Base-by-base conservation (phyloP, 495 filamentous ascomycete genomes). In the Tuber indicum region DNA sequence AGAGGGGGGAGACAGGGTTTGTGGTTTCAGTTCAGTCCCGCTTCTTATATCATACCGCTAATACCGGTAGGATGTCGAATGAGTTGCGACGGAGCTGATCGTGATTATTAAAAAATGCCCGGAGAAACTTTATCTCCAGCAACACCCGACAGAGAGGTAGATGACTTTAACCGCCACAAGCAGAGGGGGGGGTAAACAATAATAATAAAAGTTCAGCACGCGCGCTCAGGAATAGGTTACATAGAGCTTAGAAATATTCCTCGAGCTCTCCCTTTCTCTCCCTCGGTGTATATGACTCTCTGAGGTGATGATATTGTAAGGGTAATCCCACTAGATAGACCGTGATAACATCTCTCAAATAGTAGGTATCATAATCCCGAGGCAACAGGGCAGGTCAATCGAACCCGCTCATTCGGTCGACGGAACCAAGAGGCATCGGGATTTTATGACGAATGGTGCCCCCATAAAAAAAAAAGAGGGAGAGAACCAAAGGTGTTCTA, bases 1-100 rank as follows among this genome's bases (percentile, higher is more conserved):
- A 70, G 76, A 52, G 71, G 75, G 74, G 72, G 76, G 76, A 74
- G 78, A 74, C 70, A 45, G 76, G 75, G 74, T 75, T 78, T 76
- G 75, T 58, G 43, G 78, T 79, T 80, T 80, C 78, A 76, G 74
- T 80, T 79, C 75, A 79, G 62, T 76, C 70, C 75, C 74, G 74
- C 76, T 80, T 79, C 77, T 74, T 79, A 74, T 46, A 5, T 41
- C 39, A 5, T 41, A 41, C 39, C 39, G 39, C 39, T 41, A 41
- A 41, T 5, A 41, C 3, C 4, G 4, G 4, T 41, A 41, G 39
- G 39, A 41, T 41, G 77, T 73, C 71, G 70, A 75, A 77, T 6
- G 32, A 49, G 46, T 43, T 42, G 36, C 46, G 58, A 70, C 71
- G 70, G 42, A 14, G n/a, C 4, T 3, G 47, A 49, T 49, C 47